Base-by-base conservation (phyloP, 164 flowering plant species). In the Echeveria elegans region DNA sequence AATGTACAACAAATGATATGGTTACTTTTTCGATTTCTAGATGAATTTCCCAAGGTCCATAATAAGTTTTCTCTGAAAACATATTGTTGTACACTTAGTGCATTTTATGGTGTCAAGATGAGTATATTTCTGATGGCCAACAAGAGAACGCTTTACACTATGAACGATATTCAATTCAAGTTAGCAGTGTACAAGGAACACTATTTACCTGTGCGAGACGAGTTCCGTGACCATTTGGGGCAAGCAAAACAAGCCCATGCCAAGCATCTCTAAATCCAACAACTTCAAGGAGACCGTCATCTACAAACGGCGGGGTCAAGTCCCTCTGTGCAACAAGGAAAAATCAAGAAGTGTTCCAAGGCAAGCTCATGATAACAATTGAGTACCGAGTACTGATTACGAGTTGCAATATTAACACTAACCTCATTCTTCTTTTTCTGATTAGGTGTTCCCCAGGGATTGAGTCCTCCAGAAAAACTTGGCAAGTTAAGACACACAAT, bases 201-300 rank as follows among this genome's bases (percentile, higher is more conserved):
- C 23, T 7, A 71, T 71, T n/a, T 67, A 92, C 98, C 98, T 90
- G 98, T 61, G 95, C 96, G 56, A 90, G 90, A 59, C 98, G 94
- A 69, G 93, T 92, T 34, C 98, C 98, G 74, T 92, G 98, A 26
- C 96, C 96, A 15, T 87, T 90, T 28, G 98, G 89, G 74, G 91
- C 81, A 61, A 82, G 77, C 69, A 93, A 81, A 64, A 85, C 79
- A 61, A 93, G 89, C 10, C 98, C 98, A 75, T 93, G 98, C 97
- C 97, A 90, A 58, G 88, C 98, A 82, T 89, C 79, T 79, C 81
- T 81, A 71, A 90, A 93, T 26, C 98, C 97, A 38, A 93, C 97
- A 67, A 93, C 72, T 78, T 93, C 98, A 66, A 93, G 72, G 36
- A 84, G 83, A 24, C 92, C 86, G 75, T 93, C 98, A 76, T 93